These are phyloP conservation scores for Pseudonectria foliicola DNA, from an alignment of 2,329 filamentous ascomycete species.

Conservation along the genomic window DNA sequence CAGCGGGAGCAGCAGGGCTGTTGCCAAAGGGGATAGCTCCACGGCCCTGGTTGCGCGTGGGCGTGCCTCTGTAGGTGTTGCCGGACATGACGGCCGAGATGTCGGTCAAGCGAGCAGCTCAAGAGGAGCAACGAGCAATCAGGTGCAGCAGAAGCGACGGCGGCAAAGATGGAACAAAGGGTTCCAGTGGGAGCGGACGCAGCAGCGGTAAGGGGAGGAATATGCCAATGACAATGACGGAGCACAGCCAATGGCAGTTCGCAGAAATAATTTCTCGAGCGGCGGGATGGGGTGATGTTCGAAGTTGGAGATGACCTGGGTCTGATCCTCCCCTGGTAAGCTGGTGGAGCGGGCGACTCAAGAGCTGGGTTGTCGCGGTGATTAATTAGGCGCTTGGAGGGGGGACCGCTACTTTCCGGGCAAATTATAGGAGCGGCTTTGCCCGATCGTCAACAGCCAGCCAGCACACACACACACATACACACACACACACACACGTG, in stretches of 20 bases:
- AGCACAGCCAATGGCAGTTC: constrained; percentile 18
- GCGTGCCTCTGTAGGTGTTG: constrained; percentile 63
- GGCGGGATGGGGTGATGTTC: constrained; percentile 21
- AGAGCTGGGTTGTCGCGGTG: constrained; percentile 12
- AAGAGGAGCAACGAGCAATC: constrained; percentile 3
- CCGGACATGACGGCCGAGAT: constrained; percentile 42
- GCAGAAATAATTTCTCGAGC: constrained; percentile 16
- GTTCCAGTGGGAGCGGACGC: too few species aligned
- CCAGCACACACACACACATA: too few species aligned
- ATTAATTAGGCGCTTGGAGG: too few species aligned
- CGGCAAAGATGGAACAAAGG: too few species aligned
- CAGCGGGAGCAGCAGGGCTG: constrained; percentile 39
- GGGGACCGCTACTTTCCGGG: too few species aligned
- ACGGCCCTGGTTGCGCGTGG: constrained; percentile 53
- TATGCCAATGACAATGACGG: constrained; percentile 4
- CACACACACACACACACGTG: too few species aligned
- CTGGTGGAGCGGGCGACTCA: neutral
- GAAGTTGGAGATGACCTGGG: constrained; percentile 6
- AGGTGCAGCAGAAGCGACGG: too few species aligned
- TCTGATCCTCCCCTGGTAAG: neutral
- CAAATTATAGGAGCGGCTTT: too few species aligned
- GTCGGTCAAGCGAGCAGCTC: constrained; percentile 8
- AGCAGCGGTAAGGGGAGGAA: too few species aligned
- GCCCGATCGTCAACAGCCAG: too few species aligned
- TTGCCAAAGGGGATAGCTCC: constrained; percentile 53